These are phyloP conservation scores for Hemileccinum rubropunctum DNA, from an alignment of 768 basidiomycete genomes.

Conservation along the genomic window DNA sequence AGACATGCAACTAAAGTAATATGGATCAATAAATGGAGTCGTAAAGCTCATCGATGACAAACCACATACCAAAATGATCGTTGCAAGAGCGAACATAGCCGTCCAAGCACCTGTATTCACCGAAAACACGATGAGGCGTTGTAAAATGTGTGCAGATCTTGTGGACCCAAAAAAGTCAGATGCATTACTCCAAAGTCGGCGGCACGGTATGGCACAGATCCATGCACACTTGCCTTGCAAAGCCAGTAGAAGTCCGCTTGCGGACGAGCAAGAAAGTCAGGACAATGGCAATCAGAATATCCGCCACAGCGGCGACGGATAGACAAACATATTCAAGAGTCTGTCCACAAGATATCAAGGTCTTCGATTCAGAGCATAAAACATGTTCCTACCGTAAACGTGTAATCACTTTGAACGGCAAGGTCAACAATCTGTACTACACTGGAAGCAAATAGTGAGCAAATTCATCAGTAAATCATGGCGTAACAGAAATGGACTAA, in stretches of 20 bases:
- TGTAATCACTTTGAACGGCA: background rate
- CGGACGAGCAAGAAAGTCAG: background rate
- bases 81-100: constrained; percentile 48
- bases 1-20: background rate
- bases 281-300: background rate
- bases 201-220: background rate
- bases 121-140: background rate
- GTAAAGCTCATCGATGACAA: constrained; percentile 36
- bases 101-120: constrained; percentile 38
- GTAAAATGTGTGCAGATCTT: background rate
- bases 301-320: background rate
- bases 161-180: background rate
- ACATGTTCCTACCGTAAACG: background rate
- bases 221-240: background rate
- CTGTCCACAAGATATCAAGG: background rate
- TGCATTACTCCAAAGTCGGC: no score
- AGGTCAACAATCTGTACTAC: background rate
- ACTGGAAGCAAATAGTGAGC: background rate
- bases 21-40: no score
- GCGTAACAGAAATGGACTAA: background rate
- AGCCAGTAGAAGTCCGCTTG: background rate
- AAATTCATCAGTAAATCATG: background rate
- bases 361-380: background rate
- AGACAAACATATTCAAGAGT: background rate
- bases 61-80: constrained; percentile 29